Conservation (phyloP, 306 rosid species). For the Adenanthera pavonina region DNA sequence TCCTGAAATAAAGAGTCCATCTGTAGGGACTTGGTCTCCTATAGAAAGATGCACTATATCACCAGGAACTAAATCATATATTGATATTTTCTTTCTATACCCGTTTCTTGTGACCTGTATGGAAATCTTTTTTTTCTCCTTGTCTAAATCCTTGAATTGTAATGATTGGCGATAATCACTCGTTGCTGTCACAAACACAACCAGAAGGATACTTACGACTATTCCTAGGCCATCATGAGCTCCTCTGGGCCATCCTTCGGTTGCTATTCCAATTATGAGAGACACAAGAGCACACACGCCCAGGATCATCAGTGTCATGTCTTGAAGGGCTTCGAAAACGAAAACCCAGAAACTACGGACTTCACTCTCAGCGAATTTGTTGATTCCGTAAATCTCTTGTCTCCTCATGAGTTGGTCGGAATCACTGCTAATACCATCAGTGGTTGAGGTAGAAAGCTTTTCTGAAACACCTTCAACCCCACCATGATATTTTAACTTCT, state of each 20-base stretch:
- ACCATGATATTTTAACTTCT: slow-evolving; percentile 82
- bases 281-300: slow-evolving; percentile 89
- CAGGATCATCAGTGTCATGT: slow-evolving; percentile 93
- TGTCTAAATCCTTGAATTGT: slow-evolving; percentile 95
- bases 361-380: slow-evolving; percentile 77
- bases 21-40: slow-evolving; percentile 96
- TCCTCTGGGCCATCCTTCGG: slow-evolving; percentile 96
- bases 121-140: slow-evolving; percentile 86
- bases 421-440: slow-evolving; percentile 58
- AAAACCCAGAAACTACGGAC: slow-evolving; percentile 74
- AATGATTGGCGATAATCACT: slow-evolving; percentile 91
- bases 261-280: slow-evolving; percentile 68
- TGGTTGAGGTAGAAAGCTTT: slow-evolving; percentile 71
- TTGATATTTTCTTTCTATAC: slow-evolving; percentile 85
- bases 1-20: slow-evolving; percentile 83
- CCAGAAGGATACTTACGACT: slow-evolving; percentile 85
- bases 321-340: slow-evolving; percentile 92
- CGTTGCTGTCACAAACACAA: slow-evolving; percentile 87
- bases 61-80: slow-evolving; percentile 85
- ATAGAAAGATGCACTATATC: slow-evolving; percentile 87
- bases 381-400: slow-evolving; percentile 69
- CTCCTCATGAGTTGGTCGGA: slow-evolving; percentile 50
- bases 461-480: slow-evolving; percentile 72
- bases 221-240: slow-evolving; percentile 98
- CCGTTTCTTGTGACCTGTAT: slow-evolving; percentile 93